Evolutionary conservation across 176 grass and related monocot species (phyloP).

Genomic region (Themeda triandra): DNA sequence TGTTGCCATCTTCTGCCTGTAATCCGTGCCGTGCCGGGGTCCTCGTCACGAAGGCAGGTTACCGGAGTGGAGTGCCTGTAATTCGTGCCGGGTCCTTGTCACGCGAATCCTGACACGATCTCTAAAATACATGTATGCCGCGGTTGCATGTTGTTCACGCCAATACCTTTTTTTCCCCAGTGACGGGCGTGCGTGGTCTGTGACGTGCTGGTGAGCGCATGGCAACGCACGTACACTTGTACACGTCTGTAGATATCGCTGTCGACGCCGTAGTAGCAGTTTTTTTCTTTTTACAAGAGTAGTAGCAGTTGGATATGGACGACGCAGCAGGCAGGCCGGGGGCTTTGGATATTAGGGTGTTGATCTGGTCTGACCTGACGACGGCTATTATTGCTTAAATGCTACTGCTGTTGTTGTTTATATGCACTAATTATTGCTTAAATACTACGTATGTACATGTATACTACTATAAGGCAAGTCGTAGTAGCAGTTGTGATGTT

Average conservation of each 20-base stretch:
- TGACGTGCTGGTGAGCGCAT: conserved; percentile 24
- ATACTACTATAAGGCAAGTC: neutral
- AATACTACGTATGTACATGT: neutral
- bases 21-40: too few relatives aligned
- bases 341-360: neutral
- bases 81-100: neutral
- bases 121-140: neutral
- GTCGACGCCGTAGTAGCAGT: neutral
- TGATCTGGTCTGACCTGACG: neutral
- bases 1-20: too few relatives aligned
- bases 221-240: neutral
- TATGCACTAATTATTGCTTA: neutral
- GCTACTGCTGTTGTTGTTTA: neutral
- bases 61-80: neutral
- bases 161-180: neutral
- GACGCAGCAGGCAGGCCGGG: neutral
- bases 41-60: too few relatives aligned
- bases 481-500: neutral
- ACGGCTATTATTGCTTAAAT: neutral
- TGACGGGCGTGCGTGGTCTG: neutral
- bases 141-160: conserved; percentile 22
- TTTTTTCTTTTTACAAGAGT: too few relatives aligned
- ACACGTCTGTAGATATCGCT: neutral
- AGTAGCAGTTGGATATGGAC: neutral
- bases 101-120: conserved; percentile 14